Conservation (phyloP, 192 early-diverging fungal genomes). For the Thoreauomyces humboldtii region DNA sequence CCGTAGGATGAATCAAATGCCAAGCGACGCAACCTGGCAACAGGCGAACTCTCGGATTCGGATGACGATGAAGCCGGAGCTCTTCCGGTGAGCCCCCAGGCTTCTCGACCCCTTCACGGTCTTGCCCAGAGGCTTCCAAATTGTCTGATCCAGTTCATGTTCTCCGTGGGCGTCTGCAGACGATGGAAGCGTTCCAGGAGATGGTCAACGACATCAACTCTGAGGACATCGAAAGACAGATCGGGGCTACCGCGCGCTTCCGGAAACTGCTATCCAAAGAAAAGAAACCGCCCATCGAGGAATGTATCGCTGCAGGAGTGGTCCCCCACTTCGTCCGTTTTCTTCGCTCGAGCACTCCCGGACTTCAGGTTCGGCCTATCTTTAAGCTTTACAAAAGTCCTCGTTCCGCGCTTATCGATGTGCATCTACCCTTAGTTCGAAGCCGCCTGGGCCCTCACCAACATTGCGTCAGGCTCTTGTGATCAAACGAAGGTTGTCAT, state of each 20-base stretch:
- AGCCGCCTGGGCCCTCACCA: conserved; percentile 97
- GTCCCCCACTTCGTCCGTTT: conserved; percentile 94
- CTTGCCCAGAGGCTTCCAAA: conserved; percentile 15
- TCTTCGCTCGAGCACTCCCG: conserved; percentile 73
- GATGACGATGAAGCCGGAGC: too few species aligned
- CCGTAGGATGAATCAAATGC: conserved; percentile 86
- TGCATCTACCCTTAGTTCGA: conserved; percentile 73
- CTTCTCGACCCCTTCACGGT: conserved; percentile 52
- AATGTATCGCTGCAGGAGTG: conserved; percentile 91
- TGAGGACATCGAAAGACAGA: conserved; percentile 72
- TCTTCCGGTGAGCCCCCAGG: conserved; percentile 58
- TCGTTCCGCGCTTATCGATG: neutral
- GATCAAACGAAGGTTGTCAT: conserved; percentile 92
- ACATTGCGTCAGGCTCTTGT: conserved; percentile 95
- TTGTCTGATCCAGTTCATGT: neutral
- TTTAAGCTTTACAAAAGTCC: too few species aligned
- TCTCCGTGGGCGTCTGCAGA: too few species aligned
- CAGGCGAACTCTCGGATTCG: conserved; percentile 51
- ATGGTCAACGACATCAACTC: conserved; percentile 82
- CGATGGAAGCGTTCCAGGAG: conserved; percentile 70
- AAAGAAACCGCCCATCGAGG: conserved; percentile 92
- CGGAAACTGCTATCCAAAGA: conserved; percentile 92
- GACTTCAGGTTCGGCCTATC: conserved; percentile 66
- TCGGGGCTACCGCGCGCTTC: conserved; percentile 81
- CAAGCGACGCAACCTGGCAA: conserved; percentile 82